phyloP scores from a whole-genome alignment of 2,329 filamentous ascomycete species.

The Zymoseptoria pseudotritici region DNA sequence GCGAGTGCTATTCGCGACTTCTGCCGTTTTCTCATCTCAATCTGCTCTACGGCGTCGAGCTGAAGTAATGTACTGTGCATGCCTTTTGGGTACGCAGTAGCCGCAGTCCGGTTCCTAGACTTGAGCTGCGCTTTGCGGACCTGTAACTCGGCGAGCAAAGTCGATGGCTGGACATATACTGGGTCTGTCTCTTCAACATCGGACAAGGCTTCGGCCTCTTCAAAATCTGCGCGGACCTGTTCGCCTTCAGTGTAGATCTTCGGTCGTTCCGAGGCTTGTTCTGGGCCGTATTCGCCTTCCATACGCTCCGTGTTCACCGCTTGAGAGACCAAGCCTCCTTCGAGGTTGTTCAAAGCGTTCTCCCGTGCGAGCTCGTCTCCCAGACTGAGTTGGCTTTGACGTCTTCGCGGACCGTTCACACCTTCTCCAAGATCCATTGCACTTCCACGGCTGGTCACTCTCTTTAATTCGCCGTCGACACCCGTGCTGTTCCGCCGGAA shows the following conservation, averaged over 20 bases:
- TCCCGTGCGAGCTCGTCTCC: slow-evolving; percentile 12
- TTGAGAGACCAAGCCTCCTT: slow-evolving; percentile 16
- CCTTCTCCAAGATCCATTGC: slow-evolving; percentile 26
- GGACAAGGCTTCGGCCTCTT: slow-evolving; percentile 41
- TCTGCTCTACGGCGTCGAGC: slow-evolving; percentile 81
- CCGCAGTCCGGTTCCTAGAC: slow-evolving; percentile 63
- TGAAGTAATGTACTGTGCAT: slow-evolving; percentile 86
- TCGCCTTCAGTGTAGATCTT: slow-evolving; percentile 26
- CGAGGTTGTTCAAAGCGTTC: background rate
- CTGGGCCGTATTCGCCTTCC: slow-evolving; percentile 22
- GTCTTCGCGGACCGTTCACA: slow-evolving; percentile 26
- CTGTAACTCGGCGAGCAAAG: slow-evolving; percentile 84
- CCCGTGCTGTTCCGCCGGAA: slow-evolving; percentile 26
- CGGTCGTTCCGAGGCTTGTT: slow-evolving; percentile 10
- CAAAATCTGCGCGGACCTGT: slow-evolving; percentile 37
- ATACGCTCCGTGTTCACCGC: slow-evolving; percentile 29
- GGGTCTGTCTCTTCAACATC: slow-evolving; percentile 37
- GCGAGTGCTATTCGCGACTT: slow-evolving; percentile 75
- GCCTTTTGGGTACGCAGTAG: slow-evolving; percentile 60
- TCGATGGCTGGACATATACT: slow-evolving; percentile 71
- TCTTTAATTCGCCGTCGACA: slow-evolving; percentile 30
- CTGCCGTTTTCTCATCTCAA: slow-evolving; percentile 67
- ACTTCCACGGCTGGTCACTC: slow-evolving; percentile 20
- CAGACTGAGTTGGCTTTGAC: slow-evolving; percentile 29
- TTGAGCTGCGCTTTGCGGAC: slow-evolving; percentile 84